Evolutionary conservation across 2,329 filamentous ascomycete species (phyloP).

Genomic region (Hymenoscyphus salicellus): DNA sequence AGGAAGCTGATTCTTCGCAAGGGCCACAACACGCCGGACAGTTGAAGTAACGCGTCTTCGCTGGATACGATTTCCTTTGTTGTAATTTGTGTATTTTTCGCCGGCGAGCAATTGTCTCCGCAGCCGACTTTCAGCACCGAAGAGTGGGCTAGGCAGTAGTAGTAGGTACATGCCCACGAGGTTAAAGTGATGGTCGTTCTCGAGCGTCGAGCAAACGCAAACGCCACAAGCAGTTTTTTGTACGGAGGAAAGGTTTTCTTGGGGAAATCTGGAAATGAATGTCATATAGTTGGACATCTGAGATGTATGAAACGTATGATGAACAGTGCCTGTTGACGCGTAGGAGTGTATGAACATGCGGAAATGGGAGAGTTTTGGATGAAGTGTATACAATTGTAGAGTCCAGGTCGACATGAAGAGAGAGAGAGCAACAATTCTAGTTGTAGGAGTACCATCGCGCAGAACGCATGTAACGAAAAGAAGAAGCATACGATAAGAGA

Average conservation of each 20-base stretch:
- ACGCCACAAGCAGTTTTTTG: constrained; percentile 27
- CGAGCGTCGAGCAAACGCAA: constrained; percentile 62
- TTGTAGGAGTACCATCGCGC: not conserved
- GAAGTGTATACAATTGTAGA: not conserved
- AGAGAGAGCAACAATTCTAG: not conserved
- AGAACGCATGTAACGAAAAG: not conserved
- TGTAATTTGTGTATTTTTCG: constrained; percentile 38
- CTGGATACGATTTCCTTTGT: constrained; percentile 27
- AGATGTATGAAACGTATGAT: constrained; percentile 30
- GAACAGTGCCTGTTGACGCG: constrained; percentile 9
- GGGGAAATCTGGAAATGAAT: constrained; percentile 25
- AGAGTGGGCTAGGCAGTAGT: constrained; percentile 51
- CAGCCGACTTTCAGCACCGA: constrained; percentile 64
- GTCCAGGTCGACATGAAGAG: not conserved
- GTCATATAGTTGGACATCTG: constrained; percentile 30
- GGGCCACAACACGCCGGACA: not conserved
- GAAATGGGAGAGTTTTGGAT: not conserved
- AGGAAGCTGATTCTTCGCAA: not conserved
- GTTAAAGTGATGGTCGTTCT: constrained; percentile 66
- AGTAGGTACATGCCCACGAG: constrained; percentile 53
- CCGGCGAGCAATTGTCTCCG: constrained; percentile 57
- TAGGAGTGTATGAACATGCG: not conserved
- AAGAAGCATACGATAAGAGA: not conserved
- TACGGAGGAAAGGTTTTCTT: constrained; percentile 14
- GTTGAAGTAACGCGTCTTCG: constrained; percentile 11